These are phyloP conservation scores for Phaffomyces opuntiae DNA, from an alignment of 805 yeast species.

Conservation along the genomic window DNA sequence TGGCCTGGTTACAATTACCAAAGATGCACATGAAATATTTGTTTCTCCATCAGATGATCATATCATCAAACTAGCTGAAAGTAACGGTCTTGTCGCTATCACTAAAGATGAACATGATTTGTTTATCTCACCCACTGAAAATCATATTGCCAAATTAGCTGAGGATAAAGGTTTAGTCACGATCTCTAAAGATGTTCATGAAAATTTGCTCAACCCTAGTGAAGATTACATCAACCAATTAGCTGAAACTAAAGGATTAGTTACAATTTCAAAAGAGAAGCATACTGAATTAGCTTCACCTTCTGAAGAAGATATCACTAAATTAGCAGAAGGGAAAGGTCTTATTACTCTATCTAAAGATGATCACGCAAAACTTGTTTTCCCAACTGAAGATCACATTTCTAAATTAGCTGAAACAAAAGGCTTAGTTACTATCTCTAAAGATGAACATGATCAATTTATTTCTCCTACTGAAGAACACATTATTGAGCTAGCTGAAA, in stretches of 20 bases:
- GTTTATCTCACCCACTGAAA: slow-evolving; percentile 5
- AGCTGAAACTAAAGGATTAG: slow-evolving; percentile 1
- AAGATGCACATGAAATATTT: slow-evolving; percentile 11
- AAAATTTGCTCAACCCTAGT: slow-evolving; percentile 1
- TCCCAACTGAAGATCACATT: slow-evolving; percentile 15
- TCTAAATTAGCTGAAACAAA: too few relatives aligned
- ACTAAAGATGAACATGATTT: background rate
- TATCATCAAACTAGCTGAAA: background rate
- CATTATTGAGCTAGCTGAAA: too few relatives aligned
- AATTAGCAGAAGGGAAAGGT: slow-evolving; percentile 2
- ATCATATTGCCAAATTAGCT: slow-evolving; percentile 17
- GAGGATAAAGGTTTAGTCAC: slow-evolving; percentile 8
- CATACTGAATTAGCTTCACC: slow-evolving; percentile 8
- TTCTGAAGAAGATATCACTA: background rate
- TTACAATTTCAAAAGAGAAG: slow-evolving; percentile 15
- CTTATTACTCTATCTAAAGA: slow-evolving; percentile 5
- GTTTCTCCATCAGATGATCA: slow-evolving; percentile 11
- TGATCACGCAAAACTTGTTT: background rate
- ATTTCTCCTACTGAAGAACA: too few relatives aligned
- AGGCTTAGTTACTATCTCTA: too few relatives aligned
- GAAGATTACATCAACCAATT: slow-evolving; percentile 17
- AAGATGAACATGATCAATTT: too few relatives aligned
- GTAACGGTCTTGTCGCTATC: slow-evolving; percentile 9
- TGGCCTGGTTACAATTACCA: slow-evolving; percentile 9
- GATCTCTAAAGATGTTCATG: too few relatives aligned